Percentiles rank a stretch among this genome's conserved stretches.
These are phyloP conservation scores for Diplodia corticola DNA, from an alignment of 2,329 filamentous ascomycete genomes.

Conservation along the genomic window DNA sequence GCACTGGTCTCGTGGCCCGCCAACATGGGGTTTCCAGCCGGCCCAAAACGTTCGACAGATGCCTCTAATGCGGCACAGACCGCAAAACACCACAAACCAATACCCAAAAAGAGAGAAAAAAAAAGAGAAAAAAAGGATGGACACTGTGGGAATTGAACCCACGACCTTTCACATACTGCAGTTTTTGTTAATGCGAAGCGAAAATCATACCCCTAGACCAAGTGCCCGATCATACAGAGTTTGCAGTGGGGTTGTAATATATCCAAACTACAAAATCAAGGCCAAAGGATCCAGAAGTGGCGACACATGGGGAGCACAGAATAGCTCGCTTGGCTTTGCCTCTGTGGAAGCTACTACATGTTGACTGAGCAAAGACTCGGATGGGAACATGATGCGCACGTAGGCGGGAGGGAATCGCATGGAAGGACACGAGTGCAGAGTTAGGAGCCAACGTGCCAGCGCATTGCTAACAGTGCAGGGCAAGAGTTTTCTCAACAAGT, in stretches of 20 bases:
- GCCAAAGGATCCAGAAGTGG: no score
- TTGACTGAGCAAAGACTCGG: neutral
- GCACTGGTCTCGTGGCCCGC: neutral
- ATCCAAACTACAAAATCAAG: no score
- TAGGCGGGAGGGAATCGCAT: no score
- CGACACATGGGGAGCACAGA: no score
- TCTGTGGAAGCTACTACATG: no score
- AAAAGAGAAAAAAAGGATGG: constrained; percentile 30
- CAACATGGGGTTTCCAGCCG: neutral
- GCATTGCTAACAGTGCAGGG: neutral
- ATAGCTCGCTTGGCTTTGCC: no score
- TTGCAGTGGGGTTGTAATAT: no score
- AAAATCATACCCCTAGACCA: constrained; percentile 45
- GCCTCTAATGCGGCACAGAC: neutral
- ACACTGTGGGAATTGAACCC: constrained; percentile 45
- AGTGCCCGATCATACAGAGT: constrained; percentile 31
- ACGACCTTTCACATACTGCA: constrained; percentile 40
- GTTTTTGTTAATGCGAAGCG: constrained; percentile 36
- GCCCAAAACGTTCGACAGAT: neutral
- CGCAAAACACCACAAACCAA: neutral
- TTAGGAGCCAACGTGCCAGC: neutral
- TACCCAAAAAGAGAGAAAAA: no score
- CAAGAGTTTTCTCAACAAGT: neutral
- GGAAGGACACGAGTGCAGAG: no score
- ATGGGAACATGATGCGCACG: no score